These are phyloP conservation scores for Trichoderma koningiopsis DNA, from an alignment of 2,329 filamentous ascomycete species.

Conservation along the genomic window DNA sequence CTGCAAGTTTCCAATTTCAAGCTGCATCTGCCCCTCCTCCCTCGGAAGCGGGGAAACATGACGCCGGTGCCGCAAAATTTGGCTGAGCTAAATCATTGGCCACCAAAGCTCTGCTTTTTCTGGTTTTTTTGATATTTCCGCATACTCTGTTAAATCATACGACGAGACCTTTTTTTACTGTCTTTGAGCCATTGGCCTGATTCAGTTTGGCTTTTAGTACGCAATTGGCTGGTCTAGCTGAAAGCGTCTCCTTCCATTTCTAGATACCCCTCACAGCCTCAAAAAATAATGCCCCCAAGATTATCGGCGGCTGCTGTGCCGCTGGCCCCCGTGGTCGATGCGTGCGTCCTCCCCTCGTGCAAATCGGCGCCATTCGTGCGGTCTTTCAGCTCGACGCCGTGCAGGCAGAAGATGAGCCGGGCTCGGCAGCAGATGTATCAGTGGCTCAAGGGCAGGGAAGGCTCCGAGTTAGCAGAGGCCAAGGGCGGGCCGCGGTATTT, in stretches of 20 bases:
- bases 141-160: neutral
- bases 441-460: constrained; percentile 40
- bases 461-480: constrained; percentile 32
- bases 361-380: constrained; percentile 33
- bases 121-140: neutral
- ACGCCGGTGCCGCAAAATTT: constrained; percentile 17
- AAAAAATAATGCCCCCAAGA: constrained; percentile 38
- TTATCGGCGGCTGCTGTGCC: constrained; percentile 36
- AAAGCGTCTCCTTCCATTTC: neutral
- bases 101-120: neutral
- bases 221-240: neutral
- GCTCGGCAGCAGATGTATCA: constrained; percentile 43
- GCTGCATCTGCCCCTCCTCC: neutral
- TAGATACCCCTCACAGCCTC: neutral
- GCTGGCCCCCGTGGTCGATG: constrained; percentile 38
- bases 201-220: neutral
- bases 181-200: constrained; percentile 15
- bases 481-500: constrained; percentile 43
- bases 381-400: constrained; percentile 45
- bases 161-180: neutral
- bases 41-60: constrained; percentile 14
- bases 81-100: neutral
- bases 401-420: constrained; percentile 42
- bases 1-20: neutral
- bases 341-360: constrained; percentile 24